Evolutionary conservation across 2,329 filamentous ascomycete genomes (phyloP).

Genomic region (Fusarium sp.): DNA sequence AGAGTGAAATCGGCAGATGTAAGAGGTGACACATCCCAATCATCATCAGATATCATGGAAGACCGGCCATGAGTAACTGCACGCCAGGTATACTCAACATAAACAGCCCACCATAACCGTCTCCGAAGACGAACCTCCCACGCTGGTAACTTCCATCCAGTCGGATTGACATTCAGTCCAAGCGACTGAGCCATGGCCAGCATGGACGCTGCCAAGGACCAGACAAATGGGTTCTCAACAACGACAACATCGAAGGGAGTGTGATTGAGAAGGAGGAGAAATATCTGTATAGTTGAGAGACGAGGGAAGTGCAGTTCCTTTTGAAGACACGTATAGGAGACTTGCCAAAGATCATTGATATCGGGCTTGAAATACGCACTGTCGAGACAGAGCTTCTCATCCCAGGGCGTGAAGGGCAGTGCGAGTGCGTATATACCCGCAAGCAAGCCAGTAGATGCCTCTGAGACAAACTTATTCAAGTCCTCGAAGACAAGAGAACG

Average conservation of each 20-base stretch:
- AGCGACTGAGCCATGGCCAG: not conserved
- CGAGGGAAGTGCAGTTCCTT: not conserved
- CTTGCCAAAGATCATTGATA: not conserved
- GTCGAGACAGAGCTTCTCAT: conserved; percentile 3
- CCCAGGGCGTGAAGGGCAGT: not conserved
- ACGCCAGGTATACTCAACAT: not conserved
- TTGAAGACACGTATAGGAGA: not conserved
- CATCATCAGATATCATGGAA: not conserved
- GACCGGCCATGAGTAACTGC: not conserved
- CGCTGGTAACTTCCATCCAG: not conserved
- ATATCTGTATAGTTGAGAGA: not conserved
- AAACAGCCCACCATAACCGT: not conserved
- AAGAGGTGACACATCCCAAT: not conserved
- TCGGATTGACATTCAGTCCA: not conserved
- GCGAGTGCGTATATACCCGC: not conserved
- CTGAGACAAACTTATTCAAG: not conserved
- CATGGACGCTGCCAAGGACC: not conserved
- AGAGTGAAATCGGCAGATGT: not conserved
- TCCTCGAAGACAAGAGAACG: not conserved
- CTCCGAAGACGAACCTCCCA: not conserved
- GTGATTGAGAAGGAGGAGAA: not conserved
- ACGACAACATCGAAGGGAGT: not conserved
- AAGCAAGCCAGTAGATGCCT: not conserved
- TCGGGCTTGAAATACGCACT: not conserved
- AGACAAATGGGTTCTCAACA: not conserved